Base-by-base conservation (phyloP, 2,329 filamentous ascomycete genomes). In the Fusarium nodosum region DNA sequence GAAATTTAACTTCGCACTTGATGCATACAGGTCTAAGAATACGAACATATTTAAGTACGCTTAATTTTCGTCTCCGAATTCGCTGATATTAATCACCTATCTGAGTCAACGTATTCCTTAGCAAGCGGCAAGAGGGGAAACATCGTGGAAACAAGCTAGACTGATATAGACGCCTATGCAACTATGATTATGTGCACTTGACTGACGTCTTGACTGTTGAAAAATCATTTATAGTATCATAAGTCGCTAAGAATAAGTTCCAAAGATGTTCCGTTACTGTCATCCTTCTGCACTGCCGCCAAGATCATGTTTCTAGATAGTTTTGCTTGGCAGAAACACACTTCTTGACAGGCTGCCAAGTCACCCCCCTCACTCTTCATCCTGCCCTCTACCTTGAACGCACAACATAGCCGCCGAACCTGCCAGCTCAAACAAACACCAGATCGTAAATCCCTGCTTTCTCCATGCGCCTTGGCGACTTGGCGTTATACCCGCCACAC, bases 31-130 rank as follows among this genome's bases (percentile, higher is more conserved):
- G 1, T 20, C 4, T 39, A 3, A 20, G 11, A 39, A 15, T 39
- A 8, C 12, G n/a, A 20, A 9, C 36, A 22, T 0, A 8, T 3
- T 7, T 0, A 0, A 38, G 3, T 8, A 5, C 36, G 4, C 36
- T 20, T 7, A 3, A 20, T 1, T 38, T 20, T 13, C n/a, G 10
- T 39, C 7, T 20, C 5, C 3, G 11, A 12, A 4, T 38, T 20
- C 6, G 5, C n/a, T 7, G n/a, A 20, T 20, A 13, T 13, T 4
- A 39, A n/a, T 13, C 7, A n/a, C 5, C 1, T 20, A 12, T 39
- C 2, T 12, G n/a, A 38, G 1, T 38, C 4, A 5, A 20, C 10
- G 12, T 20, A 12, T 38, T 13, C 6, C 0, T 38, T 38, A n/a
- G 12, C n/a, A 34, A 16, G 5, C 33, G 36, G 36, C 11, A 38